phyloP scores from a whole-genome alignment of 2,329 filamentous ascomycete genomes.

The Dothiorella sarmentorum region DNA sequence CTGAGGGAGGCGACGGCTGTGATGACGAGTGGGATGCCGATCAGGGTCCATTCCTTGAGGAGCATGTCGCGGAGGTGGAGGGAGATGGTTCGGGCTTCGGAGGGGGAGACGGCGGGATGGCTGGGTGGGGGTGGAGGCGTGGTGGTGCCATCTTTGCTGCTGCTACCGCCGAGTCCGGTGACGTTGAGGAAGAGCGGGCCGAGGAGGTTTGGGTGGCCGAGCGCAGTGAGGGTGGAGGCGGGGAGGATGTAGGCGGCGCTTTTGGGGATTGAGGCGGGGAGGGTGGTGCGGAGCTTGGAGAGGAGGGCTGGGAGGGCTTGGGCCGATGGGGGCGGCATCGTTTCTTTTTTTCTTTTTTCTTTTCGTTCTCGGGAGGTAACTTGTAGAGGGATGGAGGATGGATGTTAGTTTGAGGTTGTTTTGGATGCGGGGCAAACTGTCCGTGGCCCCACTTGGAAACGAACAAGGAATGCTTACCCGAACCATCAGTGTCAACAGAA shows the following conservation, averaged over 20 bases:
- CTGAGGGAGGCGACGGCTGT: slow-evolving; percentile 3
- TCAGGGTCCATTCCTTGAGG: slow-evolving; percentile 14
- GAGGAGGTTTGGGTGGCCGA: slow-evolving; percentile 13
- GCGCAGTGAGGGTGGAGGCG: slow-evolving; percentile 2
- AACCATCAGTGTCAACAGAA: too few relatives aligned
- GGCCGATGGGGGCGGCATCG: not conserved
- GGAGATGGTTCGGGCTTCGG: not conserved
- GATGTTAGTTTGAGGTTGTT: not conserved
- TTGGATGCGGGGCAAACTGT: too few relatives aligned
- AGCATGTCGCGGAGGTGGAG: slow-evolving; percentile 17
- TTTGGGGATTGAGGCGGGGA: not conserved
- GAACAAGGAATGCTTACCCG: too few relatives aligned
- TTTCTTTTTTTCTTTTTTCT: not conserved
- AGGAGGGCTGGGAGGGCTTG: slow-evolving; percentile 2
- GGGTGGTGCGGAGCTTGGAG: not conserved
- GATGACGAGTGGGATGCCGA: slow-evolving; percentile 14
- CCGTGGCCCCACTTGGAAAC: too few relatives aligned
- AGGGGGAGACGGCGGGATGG: not conserved
- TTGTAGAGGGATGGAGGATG: not conserved
- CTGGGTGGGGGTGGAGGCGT: not conserved
- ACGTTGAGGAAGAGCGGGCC: slow-evolving; percentile 9
- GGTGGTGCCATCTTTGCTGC: not conserved
- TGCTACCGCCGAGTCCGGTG: not conserved
- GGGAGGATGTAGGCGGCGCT: slow-evolving; percentile 7
- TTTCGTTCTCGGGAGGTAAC: not conserved